Base-by-base conservation (phyloP, 768 basidiomycete species). In the Calvatia gigantea region DNA sequence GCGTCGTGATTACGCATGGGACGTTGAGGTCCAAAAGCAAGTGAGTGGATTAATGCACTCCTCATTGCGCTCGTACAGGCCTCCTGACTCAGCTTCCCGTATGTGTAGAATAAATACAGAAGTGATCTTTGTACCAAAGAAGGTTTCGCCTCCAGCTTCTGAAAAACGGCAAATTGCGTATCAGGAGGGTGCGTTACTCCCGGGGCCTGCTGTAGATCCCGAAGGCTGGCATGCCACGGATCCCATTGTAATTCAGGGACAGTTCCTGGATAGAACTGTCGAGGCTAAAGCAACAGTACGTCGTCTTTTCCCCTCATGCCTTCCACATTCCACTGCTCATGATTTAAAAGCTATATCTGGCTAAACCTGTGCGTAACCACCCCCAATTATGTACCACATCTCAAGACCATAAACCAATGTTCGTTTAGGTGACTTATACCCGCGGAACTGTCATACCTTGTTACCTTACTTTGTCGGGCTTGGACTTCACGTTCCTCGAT, bases 121-220 rank as follows among this genome's bases (percentile, higher is more conserved):
- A 29, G 9, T 42, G 19, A 12, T 32, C 7, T 51, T 35, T 17
- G 38, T 41, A 1, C 37, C 50, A 1, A 51, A 21, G 15, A 41
- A 27, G n/a, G 12, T 51, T 11, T 39, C 50, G 9, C 50, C 50
- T 28, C 50, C 50, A 12, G 50, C 50, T 41, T 51, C 50, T 21
- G 25, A 19, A 17, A 51, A 32, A 41, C 25, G 50, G 17, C 50
- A 51, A 12, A 6, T 7, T 42, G 50, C 50, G 7, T 51, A 42
- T 31, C 50, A 17, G 12, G 50, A 51, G 6, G 50, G 38, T 11
- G n/a, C 38, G 1, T 27, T 29, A 17, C 28, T 51, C 15, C 50
- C 38, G 5, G 23, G 38, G 8, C 50, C 50, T 3, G 15, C 8
- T 0, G 39, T 9, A 3, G 50, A 51, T 19, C 28, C 50, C 3